Conservation (phyloP, 495 filamentous ascomycete genomes). For the Jackrogersella multiformis region DNA sequence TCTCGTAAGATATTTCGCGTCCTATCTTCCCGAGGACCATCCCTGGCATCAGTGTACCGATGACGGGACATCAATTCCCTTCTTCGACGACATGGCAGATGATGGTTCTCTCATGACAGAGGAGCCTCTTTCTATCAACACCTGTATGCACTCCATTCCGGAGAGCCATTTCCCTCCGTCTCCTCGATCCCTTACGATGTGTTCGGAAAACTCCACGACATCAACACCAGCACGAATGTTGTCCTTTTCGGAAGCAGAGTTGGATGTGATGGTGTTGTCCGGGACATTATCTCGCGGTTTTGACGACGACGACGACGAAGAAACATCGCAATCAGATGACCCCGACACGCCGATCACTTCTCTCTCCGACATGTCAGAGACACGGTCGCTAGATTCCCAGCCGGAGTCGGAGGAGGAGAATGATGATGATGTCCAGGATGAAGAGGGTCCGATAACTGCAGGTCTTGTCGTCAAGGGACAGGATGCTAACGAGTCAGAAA, state of each 20-base stretch:
- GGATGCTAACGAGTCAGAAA: constrained; percentile 47
- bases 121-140: constrained; percentile 52
- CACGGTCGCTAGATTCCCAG: constrained; percentile 30
- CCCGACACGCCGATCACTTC: constrained; percentile 48
- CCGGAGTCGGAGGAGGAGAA: constrained; percentile 24
- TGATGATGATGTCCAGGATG: constrained; percentile 22
- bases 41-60: constrained; percentile 46
- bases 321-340: constrained; percentile 47
- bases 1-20: constrained; percentile 61
- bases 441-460: constrained; percentile 10
- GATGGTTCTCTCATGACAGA: constrained; percentile 51
- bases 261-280: constrained; percentile 45
- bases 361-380: constrained; percentile 49
- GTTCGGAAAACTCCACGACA: constrained; percentile 52
- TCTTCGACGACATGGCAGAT: constrained; percentile 51
- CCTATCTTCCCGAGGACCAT: constrained; percentile 58
- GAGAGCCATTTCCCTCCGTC: constrained; percentile 53
- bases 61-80: constrained; percentile 42
- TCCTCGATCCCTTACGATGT: constrained; percentile 59
- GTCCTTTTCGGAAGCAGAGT: constrained; percentile 58
- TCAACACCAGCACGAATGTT: constrained; percentile 54
- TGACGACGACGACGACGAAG: constrained; percentile 47
- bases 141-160: constrained; percentile 28
- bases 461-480: constrained; percentile 5
- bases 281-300: constrained; percentile 38